Base-by-base conservation (phyloP, 176 grass and related monocot genomes). In the Carex kokanica region DNA sequence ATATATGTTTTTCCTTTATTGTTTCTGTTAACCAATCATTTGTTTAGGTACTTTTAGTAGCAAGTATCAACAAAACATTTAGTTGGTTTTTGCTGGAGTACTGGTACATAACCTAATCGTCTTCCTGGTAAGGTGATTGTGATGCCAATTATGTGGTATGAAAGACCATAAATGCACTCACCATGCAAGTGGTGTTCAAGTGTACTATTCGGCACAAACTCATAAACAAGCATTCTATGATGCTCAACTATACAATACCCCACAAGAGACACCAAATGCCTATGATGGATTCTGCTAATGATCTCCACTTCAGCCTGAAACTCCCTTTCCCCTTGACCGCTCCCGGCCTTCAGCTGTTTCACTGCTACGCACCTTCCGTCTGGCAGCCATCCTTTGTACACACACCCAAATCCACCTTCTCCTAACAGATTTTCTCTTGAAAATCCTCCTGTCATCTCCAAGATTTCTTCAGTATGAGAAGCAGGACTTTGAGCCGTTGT, bases 281-380 rank as follows among this genome's bases (percentile, higher is more conserved):
- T 86, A 82, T 98, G 95, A 86, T 98, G 95, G 11, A 98, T 88
- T 7, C 95, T 88, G 92, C 95, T 90, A 72, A 98, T 98, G 69
- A 94, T 98, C 45, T 94, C 92, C 70, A 94, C 92, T 86, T 98
- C 95, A 3, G 95, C 95, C 83, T 86, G 78, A 88, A 97, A 94
- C 73, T 97, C 92, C 0, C 80, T 87, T 73, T 97, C 90, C 2
- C 94, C 94, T 69, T 97, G 92, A 12, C 92, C 87, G 54, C 85
- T 86, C 40, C 95, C 95, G 3, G 53, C 85, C 81, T 91, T 94
- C 69, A 97, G 86, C 60, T 92, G 92, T 86, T 97, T 97, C 55
- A 97, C 94, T 3, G 92, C 94, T 9, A 97, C 90, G 40, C 88
- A 82, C 79, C 82, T 88, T 80, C 92, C 88, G 34, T 97, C 90